Base-by-base conservation (phyloP, 73 alveolate genomes). In the Blepharisma stoltei region DNA sequence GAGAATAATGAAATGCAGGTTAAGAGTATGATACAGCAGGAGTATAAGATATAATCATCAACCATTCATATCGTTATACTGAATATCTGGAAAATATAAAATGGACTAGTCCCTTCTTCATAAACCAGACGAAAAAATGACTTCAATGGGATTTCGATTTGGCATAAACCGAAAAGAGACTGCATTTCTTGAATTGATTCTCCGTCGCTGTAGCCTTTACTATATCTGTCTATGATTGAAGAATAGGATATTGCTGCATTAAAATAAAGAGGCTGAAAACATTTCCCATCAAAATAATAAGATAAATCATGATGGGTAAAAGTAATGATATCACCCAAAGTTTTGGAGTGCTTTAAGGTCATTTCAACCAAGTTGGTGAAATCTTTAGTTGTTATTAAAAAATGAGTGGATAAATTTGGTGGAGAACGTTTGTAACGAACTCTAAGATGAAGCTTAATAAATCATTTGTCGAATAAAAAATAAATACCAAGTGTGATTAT, bases 11-110 rank as follows among this genome's bases (percentile, higher is more conserved):
- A 38, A 69, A 69, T 69, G 25, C 14, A 9, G 3, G 79, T 4
- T 47, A 69, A 9, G 0, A 69, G 14, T n/a, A 69, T 20, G 0
- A 69, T 38, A 9, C 54, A 18, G 11, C 32, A 37, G 60, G 79
- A 71, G 4, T 69, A 69, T 11, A 69, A 11, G 5, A 18, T 80
- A 83, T 94, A 96, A n/a, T 82, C 95, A 46, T 94, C 98, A 8
- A 87, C 76, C 71, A 78, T 87, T 99, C 99, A 95, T 32, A 96
- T 67, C 21, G 84, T 54, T 37, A 80, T 81, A 43, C 85, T 67
- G 50, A 80, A 77, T 6, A 81, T 83, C 82, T 94, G 80, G 88
- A 90, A 92, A 44, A 93, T 52, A 77, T 93, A 91, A 79, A 93
- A 93, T 6, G 96, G 97, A 46, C 85, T 84, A 6, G 91, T 70